Percentiles rank a stretch among this genome's conserved stretches.
These are phyloP conservation scores for Heritiera fomes DNA, from an alignment of 345 rosid species.

Conservation along the genomic window DNA sequence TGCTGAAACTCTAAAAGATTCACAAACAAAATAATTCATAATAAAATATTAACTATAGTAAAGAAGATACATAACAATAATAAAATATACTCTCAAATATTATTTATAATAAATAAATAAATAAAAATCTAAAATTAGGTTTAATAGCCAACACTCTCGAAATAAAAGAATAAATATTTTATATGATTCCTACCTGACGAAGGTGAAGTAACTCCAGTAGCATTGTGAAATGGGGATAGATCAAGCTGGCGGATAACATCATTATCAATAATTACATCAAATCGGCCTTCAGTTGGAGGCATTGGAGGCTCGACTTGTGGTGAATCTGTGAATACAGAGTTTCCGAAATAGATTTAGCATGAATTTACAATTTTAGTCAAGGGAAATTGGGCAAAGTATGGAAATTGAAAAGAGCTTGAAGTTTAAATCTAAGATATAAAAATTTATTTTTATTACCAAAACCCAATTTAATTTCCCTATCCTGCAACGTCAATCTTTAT, in stretches of 20 bases:
- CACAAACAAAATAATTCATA: too few species aligned
- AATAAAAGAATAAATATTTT: neutral
- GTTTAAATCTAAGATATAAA: neutral
- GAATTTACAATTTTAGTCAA: neutral
- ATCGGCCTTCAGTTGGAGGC: constrained; percentile 76
- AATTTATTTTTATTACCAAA: neutral
- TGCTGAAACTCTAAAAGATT: too few species aligned
- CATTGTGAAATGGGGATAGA: constrained; percentile 63
- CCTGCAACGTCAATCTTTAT: neutral
- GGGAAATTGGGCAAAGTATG: neutral
- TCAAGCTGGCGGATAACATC: constrained; percentile 54
- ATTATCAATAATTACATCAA: constrained; percentile 66
- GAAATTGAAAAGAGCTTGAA: too few species aligned
- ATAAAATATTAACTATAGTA: too few species aligned
- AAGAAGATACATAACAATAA: too few species aligned
- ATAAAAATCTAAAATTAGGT: too few species aligned
- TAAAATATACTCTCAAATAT: too few species aligned
- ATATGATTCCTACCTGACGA: constrained; percentile 40
- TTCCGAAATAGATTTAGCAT: neutral
- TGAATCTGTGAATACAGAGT: constrained; percentile 41
- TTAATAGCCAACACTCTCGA: too few species aligned
- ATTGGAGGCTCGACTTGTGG: constrained; percentile 57
- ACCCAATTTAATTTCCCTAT: neutral
- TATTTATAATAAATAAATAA: too few species aligned
- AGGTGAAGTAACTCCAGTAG: constrained; percentile 69